Evolutionary conservation across 768 basidiomycete genomes (phyloP).

Genomic region (Boletus rex-veris): DNA sequence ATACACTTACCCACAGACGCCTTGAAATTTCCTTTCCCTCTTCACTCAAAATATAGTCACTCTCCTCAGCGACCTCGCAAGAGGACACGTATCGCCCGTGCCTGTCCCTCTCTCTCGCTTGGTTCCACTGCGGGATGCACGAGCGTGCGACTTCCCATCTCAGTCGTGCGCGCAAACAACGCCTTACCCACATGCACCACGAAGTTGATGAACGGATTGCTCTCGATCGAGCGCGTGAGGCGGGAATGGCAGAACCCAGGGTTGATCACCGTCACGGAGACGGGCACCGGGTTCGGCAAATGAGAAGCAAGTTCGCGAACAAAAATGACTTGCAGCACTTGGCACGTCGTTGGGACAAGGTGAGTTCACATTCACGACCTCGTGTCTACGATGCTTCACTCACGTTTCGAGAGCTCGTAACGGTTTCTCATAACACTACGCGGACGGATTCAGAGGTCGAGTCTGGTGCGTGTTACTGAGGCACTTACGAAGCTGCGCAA

Average conservation of each 20-base stretch:
- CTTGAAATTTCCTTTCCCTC: slow-evolving; percentile 30
- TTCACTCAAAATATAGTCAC: slow-evolving; percentile 30
- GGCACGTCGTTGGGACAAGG: not conserved
- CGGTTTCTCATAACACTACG: slow-evolving; percentile 24
- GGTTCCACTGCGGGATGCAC: slow-evolving; percentile 32
- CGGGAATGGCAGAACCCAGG: slow-evolving; percentile 37
- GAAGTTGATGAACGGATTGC: not conserved
- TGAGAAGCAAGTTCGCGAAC: slow-evolving; percentile 34
- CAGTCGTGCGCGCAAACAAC: slow-evolving; percentile 30
- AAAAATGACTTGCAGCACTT: slow-evolving; percentile 37
- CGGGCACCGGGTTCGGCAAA: slow-evolving; percentile 23
- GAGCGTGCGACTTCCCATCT: slow-evolving; percentile 36
- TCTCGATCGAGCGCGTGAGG: slow-evolving; percentile 22
- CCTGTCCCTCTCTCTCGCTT: slow-evolving; percentile 19
- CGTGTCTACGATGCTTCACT: not conserved
- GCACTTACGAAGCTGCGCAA: slow-evolving; percentile 25
- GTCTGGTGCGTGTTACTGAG: not conserved
- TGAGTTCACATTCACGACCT: not conserved
- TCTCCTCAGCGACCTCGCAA: slow-evolving; percentile 28
- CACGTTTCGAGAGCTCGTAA: slow-evolving; percentile 28
- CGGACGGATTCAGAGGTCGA: not conserved
- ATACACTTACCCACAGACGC: slow-evolving; percentile 33
- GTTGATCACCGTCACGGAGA: slow-evolving; percentile 31
- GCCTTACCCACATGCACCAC: slow-evolving; percentile 9
- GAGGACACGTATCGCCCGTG: slow-evolving; percentile 32